Base-by-base conservation (phyloP, 495 filamentous ascomycete species). In the Podospora bellae-mahoneyi region DNA sequence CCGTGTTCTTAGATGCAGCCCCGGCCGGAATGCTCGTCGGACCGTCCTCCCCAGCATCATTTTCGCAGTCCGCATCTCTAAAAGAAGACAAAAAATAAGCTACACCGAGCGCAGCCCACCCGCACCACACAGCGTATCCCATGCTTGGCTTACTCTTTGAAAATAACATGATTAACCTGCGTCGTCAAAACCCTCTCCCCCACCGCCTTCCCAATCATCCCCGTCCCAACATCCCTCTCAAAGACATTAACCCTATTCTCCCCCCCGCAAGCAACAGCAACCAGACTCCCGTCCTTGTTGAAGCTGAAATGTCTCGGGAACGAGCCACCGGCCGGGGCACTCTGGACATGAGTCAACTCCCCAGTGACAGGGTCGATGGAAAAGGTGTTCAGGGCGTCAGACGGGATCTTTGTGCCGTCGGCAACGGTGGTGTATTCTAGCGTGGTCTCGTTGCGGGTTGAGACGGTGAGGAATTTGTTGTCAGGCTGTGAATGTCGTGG, bases 251-350 rank as follows among this genome's bases (percentile, higher is more conserved):
- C 86, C 57, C 83, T 84, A 16, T 48, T 48, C 64, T 84, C 85
- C 4, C 72, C 78, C 77, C 91, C 88, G 68, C 89, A 80, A n/a
- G 86, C 88, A 60, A 89, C 83, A 1, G 86, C 89, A 3, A 88
- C 80, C 59, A 88, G 73, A 70, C 82, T 83, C 1, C 90, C 90
- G 5, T 81, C 83, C 66, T 81, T 81, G 71, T 88, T 91, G 70
- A 93, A 78, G 44, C 83, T 85, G 74, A 92, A 87, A 34, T 90
- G 88, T 55, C 90, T 78, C 5, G 91, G 90, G 59, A 81, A 78
- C 5, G 77, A 70, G 3, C 91, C 91, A 27, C 85, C 86, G 4
- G 89, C 83, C 0, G 88, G 77, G 15, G 78, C 82, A 19, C 84
- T 75, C 55, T 86, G 79, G 5, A 84, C 74, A 66, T 87, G 81